Conservation (phyloP, 768 basidiomycete genomes). For the Suillus alpinus region DNA sequence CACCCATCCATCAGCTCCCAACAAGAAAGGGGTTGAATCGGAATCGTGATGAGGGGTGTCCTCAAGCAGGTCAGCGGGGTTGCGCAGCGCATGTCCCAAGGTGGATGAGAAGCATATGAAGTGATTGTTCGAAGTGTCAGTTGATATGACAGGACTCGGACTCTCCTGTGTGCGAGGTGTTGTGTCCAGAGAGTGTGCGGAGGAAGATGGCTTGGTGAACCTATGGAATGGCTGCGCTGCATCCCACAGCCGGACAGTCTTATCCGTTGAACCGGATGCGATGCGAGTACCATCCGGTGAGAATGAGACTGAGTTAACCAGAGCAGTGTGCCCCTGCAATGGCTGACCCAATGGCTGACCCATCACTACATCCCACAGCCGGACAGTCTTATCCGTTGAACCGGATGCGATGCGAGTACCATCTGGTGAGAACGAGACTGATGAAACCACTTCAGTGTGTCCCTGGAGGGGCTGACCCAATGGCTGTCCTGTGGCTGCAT, state of each 20-base stretch:
- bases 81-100: neutral
- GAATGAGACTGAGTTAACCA: conserved; percentile 1
- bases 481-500: neutral
- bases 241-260: neutral
- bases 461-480: neutral
- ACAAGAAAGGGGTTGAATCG: neutral
- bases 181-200: too few species aligned
- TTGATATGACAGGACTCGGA: too few species aligned
- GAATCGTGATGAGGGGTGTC: neutral
- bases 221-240: neutral
- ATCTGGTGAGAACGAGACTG: neutral
- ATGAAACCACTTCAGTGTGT: neutral
- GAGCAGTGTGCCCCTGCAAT: neutral
- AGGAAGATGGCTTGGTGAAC: too few species aligned
- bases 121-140: neutral
- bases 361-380: conserved; percentile 1
- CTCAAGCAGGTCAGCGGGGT: neutral
- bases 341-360: neutral
- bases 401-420: neutral
- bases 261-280: neutral
- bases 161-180: too few species aligned
- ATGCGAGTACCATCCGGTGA: neutral
- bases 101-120: neutral
- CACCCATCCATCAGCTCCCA: conserved; percentile 1
- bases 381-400: neutral